Percentiles rank a stretch among this genome's conserved stretches.
Conservation (phyloP, 345 rosid genomes). For the Hibiscus mutabilis region DNA sequence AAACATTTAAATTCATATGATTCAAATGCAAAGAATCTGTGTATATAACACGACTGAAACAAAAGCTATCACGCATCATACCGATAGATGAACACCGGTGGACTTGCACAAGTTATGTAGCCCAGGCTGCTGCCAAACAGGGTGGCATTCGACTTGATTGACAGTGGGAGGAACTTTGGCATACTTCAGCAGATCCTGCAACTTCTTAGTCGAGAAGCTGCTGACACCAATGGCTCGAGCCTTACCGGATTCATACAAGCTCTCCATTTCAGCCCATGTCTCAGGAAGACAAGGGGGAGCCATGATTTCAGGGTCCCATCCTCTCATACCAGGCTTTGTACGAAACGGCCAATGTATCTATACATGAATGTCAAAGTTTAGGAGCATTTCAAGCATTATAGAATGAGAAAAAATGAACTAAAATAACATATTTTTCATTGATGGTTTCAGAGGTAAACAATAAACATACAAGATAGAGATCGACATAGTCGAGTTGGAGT, state of each 20-base stretch:
- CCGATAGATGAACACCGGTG: constrained; percentile 46
- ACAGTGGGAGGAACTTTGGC: constrained; percentile 52
- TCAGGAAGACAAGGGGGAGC: constrained; percentile 39
- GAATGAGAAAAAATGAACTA: neutral
- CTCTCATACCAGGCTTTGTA: constrained; percentile 33
- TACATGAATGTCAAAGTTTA: neutral
- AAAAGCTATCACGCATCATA: neutral
- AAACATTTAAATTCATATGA: neutral
- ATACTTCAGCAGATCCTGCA: constrained; percentile 28
- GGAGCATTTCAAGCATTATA: neutral
- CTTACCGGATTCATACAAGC: constrained; percentile 37
- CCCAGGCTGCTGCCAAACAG: constrained; percentile 55
- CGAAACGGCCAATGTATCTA: constrained; percentile 63
- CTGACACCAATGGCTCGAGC: constrained; percentile 54
- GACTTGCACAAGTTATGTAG: constrained; percentile 52
- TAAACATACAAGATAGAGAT: constrained; percentile 39
- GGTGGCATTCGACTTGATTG: constrained; percentile 58
- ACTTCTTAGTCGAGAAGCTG: constrained; percentile 57
- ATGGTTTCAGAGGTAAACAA: neutral
- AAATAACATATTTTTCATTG: neutral
- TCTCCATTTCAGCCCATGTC: constrained; percentile 61
- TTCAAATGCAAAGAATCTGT: neutral
- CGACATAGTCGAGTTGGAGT: constrained; percentile 45
- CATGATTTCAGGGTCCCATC: constrained; percentile 40
- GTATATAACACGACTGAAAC: neutral